phyloP scores from a whole-genome alignment of 176 grass and related monocot genomes.

The Rhipidocladum racemiflorum region DNA sequence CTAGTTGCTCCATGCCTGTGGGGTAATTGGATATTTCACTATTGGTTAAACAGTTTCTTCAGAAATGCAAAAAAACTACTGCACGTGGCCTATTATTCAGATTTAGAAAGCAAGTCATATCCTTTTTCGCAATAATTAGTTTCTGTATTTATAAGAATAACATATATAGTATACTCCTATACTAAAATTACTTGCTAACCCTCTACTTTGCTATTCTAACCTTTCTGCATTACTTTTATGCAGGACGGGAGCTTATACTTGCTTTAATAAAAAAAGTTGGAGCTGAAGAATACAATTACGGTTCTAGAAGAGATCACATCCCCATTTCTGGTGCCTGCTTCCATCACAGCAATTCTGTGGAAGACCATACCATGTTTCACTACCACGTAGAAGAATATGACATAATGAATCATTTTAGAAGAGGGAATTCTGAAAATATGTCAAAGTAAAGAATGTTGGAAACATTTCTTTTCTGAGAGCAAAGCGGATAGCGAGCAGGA shows the following conservation, averaged over 20 bases:
- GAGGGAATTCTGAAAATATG: constrained; percentile 40
- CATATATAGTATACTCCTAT: not conserved
- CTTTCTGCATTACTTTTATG: constrained; percentile 19
- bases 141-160: not conserved
- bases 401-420: constrained; percentile 74
- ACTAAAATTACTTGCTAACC: not conserved
- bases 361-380: constrained; percentile 63
- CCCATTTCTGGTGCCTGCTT: constrained; percentile 74
- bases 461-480: not conserved
- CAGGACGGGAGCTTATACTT: constrained; percentile 79
- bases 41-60: not conserved
- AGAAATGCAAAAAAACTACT: not conserved
- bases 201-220: not conserved
- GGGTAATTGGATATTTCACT: not conserved
- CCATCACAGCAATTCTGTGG: constrained; percentile 48
- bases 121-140: not conserved
- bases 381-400: constrained; percentile 92
- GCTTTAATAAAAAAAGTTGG: constrained; percentile 75
- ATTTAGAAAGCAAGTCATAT: not conserved
- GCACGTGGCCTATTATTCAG: not conserved
- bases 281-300: constrained; percentile 97
- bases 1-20: not conserved
- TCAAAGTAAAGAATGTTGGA: constrained; percentile 64
- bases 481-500: not conserved
- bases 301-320: constrained; percentile 91